phyloP scores from a whole-genome alignment of 139 green algal species.

The Nannochloris sp. region DNA sequence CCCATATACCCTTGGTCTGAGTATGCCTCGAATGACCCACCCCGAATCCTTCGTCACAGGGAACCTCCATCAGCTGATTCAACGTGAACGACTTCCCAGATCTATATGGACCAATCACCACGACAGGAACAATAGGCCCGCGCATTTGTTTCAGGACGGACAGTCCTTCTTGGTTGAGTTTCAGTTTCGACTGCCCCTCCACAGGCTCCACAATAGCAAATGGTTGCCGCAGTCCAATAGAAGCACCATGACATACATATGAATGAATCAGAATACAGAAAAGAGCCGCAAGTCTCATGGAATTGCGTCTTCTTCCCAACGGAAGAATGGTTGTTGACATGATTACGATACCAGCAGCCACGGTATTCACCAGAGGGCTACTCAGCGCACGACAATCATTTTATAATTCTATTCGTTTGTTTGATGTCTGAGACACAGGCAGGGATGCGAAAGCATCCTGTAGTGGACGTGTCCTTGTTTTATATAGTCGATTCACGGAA shows the following conservation, averaged over 20 bases:
- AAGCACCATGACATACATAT: not conserved
- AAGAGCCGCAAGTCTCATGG: not conserved
- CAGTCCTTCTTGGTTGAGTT: slow-evolving; percentile 57
- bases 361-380: not conserved
- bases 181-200: slow-evolving; percentile 51
- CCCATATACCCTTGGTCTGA: slow-evolving; percentile 89
- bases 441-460: too few relatives aligned
- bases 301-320: not conserved
- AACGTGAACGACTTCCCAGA: slow-evolving; percentile 84
- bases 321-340: not conserved
- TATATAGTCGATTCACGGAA: too few relatives aligned
- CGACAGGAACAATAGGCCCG: slow-evolving; percentile 50
- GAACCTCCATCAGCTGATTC: slow-evolving; percentile 81
- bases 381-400: too few relatives aligned
- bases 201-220: slow-evolving; percentile 61
- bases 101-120: slow-evolving; percentile 87
- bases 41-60: slow-evolving; percentile 80
- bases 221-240: not conserved
- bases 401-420: too few relatives aligned
- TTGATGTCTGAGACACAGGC: too few relatives aligned
- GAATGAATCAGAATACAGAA: not conserved
- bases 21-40: slow-evolving; percentile 85
- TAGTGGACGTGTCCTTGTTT: too few relatives aligned
- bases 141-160: slow-evolving; percentile 43
- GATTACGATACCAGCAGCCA: not conserved